Percentiles rank a stretch among this genome's conserved stretches.
Evolutionary conservation across 495 filamentous ascomycete genomes (phyloP).

Genomic region (Talaromyces ruber): DNA sequence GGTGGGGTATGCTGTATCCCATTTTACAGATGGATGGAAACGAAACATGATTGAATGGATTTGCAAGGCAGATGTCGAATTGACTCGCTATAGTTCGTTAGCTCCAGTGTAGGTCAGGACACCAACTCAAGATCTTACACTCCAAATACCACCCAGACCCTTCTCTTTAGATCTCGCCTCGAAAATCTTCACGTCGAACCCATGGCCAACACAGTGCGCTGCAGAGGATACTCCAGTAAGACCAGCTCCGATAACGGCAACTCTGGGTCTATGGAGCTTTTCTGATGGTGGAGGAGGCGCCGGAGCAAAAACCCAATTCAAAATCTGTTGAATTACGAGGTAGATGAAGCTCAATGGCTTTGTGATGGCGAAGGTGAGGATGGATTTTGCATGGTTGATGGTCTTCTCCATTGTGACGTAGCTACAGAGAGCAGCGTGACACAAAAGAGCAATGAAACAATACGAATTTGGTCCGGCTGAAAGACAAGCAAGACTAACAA

Average conservation of each 20-base stretch:
- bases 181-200: slow-evolving; percentile 74
- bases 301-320: slow-evolving; percentile 60
- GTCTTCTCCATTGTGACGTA: neutral
- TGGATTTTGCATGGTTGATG: neutral
- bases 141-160: slow-evolving; percentile 76
- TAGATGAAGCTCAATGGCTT: slow-evolving; percentile 49
- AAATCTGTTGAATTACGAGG: slow-evolving; percentile 55
- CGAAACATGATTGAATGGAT: slow-evolving; percentile 85
- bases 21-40: slow-evolving; percentile 73
- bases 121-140: too few species aligned
- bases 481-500: neutral
- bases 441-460: neutral
- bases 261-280: slow-evolving; percentile 43
- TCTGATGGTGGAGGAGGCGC: slow-evolving; percentile 51
- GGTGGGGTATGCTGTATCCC: slow-evolving; percentile 65
- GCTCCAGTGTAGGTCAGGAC: too few species aligned
- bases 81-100: slow-evolving; percentile 50
- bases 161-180: slow-evolving; percentile 55
- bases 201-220: slow-evolving; percentile 79
- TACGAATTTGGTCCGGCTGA: neutral
- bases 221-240: slow-evolving; percentile 77
- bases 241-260: slow-evolving; percentile 79
- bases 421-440: neutral
- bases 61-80: slow-evolving; percentile 73
- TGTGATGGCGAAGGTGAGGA: slow-evolving; percentile 3